These are phyloP conservation scores for Trichoderma sp. DNA, from an alignment of 2,329 filamentous ascomycete species.

Conservation along the genomic window DNA sequence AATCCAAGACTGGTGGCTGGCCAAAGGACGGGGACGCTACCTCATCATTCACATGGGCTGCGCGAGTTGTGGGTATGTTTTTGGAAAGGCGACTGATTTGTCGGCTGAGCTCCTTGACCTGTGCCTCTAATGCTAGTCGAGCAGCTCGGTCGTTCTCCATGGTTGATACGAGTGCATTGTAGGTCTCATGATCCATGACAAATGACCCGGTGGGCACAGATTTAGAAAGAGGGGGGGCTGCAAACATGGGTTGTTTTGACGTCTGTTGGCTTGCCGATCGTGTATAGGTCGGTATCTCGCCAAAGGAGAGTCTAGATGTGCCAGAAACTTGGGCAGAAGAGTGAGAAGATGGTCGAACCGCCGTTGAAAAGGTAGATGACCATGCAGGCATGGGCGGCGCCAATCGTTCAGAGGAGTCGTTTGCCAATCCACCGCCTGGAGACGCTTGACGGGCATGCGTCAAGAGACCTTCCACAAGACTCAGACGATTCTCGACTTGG, in stretches of 20 bases:
- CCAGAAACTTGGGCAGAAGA: slow-evolving; percentile 45
- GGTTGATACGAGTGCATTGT: slow-evolving; percentile 52
- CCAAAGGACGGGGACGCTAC: slow-evolving; percentile 42
- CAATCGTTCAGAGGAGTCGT: slow-evolving; percentile 33
- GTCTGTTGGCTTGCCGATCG: slow-evolving; percentile 31
- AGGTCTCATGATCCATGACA: slow-evolving; percentile 46
- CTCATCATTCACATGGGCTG: slow-evolving; percentile 32
- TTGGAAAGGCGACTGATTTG: slow-evolving; percentile 52
- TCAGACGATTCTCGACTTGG: slow-evolving; percentile 53
- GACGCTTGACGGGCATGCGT: slow-evolving; percentile 51
- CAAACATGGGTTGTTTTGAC: slow-evolving; percentile 1
- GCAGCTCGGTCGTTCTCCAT: slow-evolving; percentile 60
- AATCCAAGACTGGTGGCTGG: slow-evolving; percentile 45
- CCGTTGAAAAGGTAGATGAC: slow-evolving; percentile 20
- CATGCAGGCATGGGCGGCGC: slow-evolving; percentile 31
- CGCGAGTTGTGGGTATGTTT: slow-evolving; percentile 26
- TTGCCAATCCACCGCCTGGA: slow-evolving; percentile 43
- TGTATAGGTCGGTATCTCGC: slow-evolving; percentile 49
- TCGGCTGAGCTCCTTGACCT: slow-evolving; percentile 56
- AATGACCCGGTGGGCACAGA: slow-evolving; percentile 37
- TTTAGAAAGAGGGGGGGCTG: slow-evolving; percentile 34
- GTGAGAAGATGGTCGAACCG: slow-evolving; percentile 25
- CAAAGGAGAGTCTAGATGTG: slow-evolving; percentile 48
- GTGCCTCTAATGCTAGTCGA: slow-evolving; percentile 56
- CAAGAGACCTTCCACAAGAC: slow-evolving; percentile 56